phyloP scores from a whole-genome alignment of 495 filamentous ascomycete genomes.

The Lophiotrema nucula region DNA sequence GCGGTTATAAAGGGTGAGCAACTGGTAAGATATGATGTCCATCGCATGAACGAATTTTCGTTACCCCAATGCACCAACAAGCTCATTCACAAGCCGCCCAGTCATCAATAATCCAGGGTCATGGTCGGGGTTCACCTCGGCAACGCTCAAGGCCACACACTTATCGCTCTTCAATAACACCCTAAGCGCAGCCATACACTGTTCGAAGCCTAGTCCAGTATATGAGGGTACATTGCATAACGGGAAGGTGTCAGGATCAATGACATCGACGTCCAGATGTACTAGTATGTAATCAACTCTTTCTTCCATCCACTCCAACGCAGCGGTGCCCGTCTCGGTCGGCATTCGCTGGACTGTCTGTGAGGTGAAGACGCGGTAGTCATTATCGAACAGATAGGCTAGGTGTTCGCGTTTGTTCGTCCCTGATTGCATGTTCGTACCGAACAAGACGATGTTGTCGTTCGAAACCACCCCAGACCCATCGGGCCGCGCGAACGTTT shows the following conservation, averaged over 20 bases:
- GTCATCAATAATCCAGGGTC: slow-evolving; percentile 24
- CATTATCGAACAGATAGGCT: slow-evolving; percentile 26
- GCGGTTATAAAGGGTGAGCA: too few relatives aligned
- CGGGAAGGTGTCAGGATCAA: slow-evolving; percentile 19
- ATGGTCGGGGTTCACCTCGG: slow-evolving; percentile 23
- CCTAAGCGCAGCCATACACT: slow-evolving; percentile 11
- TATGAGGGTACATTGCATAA: slow-evolving; percentile 22
- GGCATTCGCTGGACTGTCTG: slow-evolving; percentile 13
- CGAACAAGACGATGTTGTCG: slow-evolving; percentile 28
- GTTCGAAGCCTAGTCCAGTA: slow-evolving; percentile 16
- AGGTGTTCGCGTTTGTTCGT: slow-evolving; percentile 23
- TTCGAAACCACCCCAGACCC: slow-evolving; percentile 18
- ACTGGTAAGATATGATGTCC: too few relatives aligned
- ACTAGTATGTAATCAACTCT: slow-evolving; percentile 20
- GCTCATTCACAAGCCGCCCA: slow-evolving; percentile 9
- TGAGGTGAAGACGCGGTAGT: slow-evolving; percentile 23
- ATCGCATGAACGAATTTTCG: background rate
- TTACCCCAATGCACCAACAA: slow-evolving; percentile 6
- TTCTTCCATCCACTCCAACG: slow-evolving; percentile 17
- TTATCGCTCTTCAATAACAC: slow-evolving; percentile 19
- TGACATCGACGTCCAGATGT: slow-evolving; percentile 23
- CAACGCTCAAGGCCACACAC: slow-evolving; percentile 15
- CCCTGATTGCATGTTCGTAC: slow-evolving; percentile 13
- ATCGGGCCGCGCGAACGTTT: slow-evolving; percentile 14
- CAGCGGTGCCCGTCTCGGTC: background rate